Base-by-base conservation (phyloP, 352 stramenopile genomes). In the Globisporangium perplexum region DNA sequence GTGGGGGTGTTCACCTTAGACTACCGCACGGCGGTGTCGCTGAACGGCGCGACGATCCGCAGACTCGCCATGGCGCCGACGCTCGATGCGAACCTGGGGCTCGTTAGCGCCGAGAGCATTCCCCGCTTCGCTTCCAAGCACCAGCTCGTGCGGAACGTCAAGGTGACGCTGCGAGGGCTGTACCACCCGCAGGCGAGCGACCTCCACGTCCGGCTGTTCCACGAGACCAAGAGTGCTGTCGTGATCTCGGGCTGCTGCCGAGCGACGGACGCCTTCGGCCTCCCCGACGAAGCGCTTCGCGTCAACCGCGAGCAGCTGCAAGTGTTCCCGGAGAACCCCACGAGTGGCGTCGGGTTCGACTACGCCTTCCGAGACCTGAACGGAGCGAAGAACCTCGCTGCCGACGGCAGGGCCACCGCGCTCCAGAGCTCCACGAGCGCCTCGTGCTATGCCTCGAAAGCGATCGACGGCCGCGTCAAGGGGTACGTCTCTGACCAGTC, bases 341-440 rank as follows among this genome's bases (percentile, higher is more conserved):
- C 69, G 18, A 90, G 72, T 24, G 82, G 76, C 3, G 65, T 88
- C 10, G 84, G 84, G 1, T 82, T 60, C 49, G 84, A 93, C 57
- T 90, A 91, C 49, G 66, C 62, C 4, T 93, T 94, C 42, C 65
- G 65, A 14, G 82, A 92, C 43, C 69, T 83, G 4, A 50, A 53
- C 5, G 48, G 33, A 31, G 5, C 52, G 5, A 63, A 48, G 18
- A 95, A 93, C 51, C 60, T 93, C 18, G 84, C 82, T 1, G 49
- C 69, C 0, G 58, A 69, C 42, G 80, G 76, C 1, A 55, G 73
- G 0, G 75, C 82, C 1, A 88, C 71, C 3, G 74, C 71, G 1
- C 48, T 80, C 1, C 84, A 95, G 49, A 92, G 81, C 58, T 83
- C 77, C 0, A 92, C 75, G 10, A 88, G 69, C 36, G 72, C 74